Base-by-base conservation (phyloP, 1,284 basidiomycete species). In the Moesziomyces sp. region DNA sequence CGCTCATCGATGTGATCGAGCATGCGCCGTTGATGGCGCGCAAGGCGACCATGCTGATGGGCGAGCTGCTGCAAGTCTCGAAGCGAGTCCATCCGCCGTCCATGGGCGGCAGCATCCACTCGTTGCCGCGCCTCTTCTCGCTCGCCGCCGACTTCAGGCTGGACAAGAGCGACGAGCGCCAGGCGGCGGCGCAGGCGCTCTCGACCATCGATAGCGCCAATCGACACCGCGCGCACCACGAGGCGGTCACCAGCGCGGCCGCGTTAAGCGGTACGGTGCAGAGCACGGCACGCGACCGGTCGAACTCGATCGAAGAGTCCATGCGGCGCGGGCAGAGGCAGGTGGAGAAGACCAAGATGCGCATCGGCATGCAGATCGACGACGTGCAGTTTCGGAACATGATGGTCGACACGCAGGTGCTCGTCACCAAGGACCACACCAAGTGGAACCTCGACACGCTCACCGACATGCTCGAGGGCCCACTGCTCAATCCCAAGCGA, bases 381-480 rank as follows among this genome's bases (percentile, higher is more conserved):
- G 82, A 83, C 40, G 40, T 57, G 11, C 66, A 80, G 18, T 84
- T 85, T 60, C 81, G 85, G 24, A 76, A 76, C 45, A 60, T 84
- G 61, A 61, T 80, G 61, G 59, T 73, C 56, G 62, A 76, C 43
- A 60, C 67, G 18, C 82, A 93, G 89, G 91, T 97, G 24, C 91
- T 93, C 86, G 86, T 91, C 35, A 92, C 91, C 11, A 94, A 93
- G 81, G 96, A 99, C 76, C 90, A 93, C 77, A 89, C 88, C 4
- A 94, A 92, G 78, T 99, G 97, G 97, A 93, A 92, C 78, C 92
- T 92, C 79, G 94, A 97, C 4, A 88, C 90, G 21, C 86, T 99
- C 57, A 89, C 92, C 78, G 94, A 97, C 50, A 87, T 99, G 16
- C 89, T 98, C 21, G 94, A 98, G 76, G 96, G 97, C 0, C 93